Percentiles rank a stretch among this genome's conserved stretches.
These are phyloP conservation scores for Eucalyptus rudis DNA, from an alignment of 345 rosid genomes.

Conservation along the genomic window DNA sequence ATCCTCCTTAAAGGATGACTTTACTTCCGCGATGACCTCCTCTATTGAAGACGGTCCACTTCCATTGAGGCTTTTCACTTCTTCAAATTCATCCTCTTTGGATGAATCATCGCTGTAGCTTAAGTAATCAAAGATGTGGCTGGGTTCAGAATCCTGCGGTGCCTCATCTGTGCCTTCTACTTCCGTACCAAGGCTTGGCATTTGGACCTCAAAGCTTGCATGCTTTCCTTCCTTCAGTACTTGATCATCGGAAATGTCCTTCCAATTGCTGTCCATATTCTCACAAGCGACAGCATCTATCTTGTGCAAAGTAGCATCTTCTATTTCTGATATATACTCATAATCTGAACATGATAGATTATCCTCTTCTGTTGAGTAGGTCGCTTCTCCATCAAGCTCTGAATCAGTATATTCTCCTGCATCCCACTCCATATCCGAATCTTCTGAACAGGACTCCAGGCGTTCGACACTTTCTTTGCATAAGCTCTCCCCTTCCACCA, in stretches of 20 bases:
- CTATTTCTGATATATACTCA: not conserved
- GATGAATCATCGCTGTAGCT: not conserved
- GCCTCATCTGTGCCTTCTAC: not conserved
- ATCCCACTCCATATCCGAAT: constrained; percentile 39
- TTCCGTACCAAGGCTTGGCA: not conserved
- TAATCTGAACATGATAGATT: not conserved
- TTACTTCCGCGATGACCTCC: not conserved
- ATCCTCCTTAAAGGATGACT: not conserved
- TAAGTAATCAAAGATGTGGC: not conserved
- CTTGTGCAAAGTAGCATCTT: constrained; percentile 2
- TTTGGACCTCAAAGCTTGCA: not conserved
- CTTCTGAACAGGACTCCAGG: constrained; percentile 6
- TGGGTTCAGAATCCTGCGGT: not conserved
- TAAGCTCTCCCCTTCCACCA: not conserved
- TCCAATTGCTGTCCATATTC: not conserved
- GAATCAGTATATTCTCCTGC: constrained; percentile 4
- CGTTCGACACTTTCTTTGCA: not conserved
- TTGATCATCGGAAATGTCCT: not conserved
- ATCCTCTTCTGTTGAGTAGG: constrained; percentile 3
- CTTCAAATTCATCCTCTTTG: constrained; percentile 1
- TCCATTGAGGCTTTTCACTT: not conserved
- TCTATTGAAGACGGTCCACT: not conserved
- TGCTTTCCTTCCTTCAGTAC: not conserved
- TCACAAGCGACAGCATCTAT: not conserved
- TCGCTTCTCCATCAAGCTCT: constrained; percentile 3